Evolutionary conservation across 2,329 filamentous ascomycete genomes (phyloP), one percentile per base, ranked within the genome.

Genomic region (Amphichorda felina): DNA sequence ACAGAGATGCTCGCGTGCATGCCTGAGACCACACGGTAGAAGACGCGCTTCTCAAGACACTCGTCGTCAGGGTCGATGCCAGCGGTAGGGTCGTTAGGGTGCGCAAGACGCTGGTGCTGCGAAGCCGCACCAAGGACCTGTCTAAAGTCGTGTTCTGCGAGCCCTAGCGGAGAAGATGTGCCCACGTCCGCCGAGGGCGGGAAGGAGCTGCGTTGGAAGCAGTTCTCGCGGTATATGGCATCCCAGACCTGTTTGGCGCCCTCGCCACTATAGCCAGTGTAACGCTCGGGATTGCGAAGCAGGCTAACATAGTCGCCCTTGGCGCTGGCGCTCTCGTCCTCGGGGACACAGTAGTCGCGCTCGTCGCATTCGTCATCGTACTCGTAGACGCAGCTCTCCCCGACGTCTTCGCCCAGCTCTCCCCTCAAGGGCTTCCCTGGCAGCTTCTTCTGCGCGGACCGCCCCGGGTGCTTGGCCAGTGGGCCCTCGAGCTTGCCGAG

Each of bases 1-100:
- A 88, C 84, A 44, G 86, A 94, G 56, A 98, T 98, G 43, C 88
- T 94, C 13, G 91, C 86, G 57, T 98, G 91, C 91, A 98, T 95
- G 30, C 91, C 91, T 35, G 87, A 94, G 42, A 98, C 77, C 43
- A 98, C 78, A 6, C 88, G 75, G 61, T 96, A 91, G 57, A 98
- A 98, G 26, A 96, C 91, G n/a, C 91, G 82, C 70, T 98, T 96
- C 66, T 98, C 91, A 17, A 98, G 64, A 50, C 91, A 98, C 52
- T 94, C 84, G 46, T 95, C 88, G 45, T 94, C 87, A 33, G 79
- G 69, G 33, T 78, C 75, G 1, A 30, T 18, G 7, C 21, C 40
- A 18, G 34, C 36, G 7, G 27, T 33, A 8, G 70, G 68, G 3
- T 68, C 68, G 40, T 74, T 68, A 19, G 71, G 68, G 28, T 64